Percentiles rank a stretch among this genome's conserved stretches.
These are phyloP conservation scores for Ogataea methylovora DNA, from an alignment of 805 yeast species.

Conservation along the genomic window DNA sequence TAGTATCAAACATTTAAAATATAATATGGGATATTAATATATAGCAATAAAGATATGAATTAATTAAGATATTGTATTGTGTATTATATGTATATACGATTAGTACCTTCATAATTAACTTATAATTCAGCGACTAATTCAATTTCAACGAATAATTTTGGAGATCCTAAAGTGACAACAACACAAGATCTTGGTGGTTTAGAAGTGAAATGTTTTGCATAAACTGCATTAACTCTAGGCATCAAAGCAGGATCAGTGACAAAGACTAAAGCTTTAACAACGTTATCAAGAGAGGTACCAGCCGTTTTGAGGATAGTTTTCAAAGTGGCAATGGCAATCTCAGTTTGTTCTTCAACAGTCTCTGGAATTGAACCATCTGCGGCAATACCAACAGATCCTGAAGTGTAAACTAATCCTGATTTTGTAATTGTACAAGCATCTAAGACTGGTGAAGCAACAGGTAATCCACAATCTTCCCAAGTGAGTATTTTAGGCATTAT, in stretches of 20 bases:
- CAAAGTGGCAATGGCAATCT: conserved; percentile 35
- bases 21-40: too few species aligned
- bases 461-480: conserved; percentile 18
- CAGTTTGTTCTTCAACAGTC: conserved; percentile 38
- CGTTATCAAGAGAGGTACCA: conserved; percentile 38
- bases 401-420: conserved; percentile 17
- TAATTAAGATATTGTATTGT: too few species aligned
- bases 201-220: conserved; percentile 35
- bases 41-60: too few species aligned
- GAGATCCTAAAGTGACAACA: conserved; percentile 43
- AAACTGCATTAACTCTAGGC: conserved; percentile 36
- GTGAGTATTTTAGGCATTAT: conserved; percentile 14
- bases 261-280: conserved; percentile 43
- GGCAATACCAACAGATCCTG: conserved; percentile 20
- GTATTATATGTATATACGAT: too few species aligned
- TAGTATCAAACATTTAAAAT: too few species aligned
- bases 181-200: conserved; percentile 50
- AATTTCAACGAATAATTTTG: conserved; percentile 41
- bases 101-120: too few species aligned
- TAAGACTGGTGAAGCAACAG: conserved; percentile 12
- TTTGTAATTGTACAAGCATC: conserved; percentile 17
- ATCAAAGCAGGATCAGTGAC: conserved; percentile 36
- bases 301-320: conserved; percentile 32
- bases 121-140: conserved; percentile 32
- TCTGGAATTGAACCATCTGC: conserved; percentile 33